Percentiles rank a stretch among this genome's conserved stretches.
Evolutionary conservation across 345 rosid genomes (phyloP).

Genomic region (Syzygium aromaticum): DNA sequence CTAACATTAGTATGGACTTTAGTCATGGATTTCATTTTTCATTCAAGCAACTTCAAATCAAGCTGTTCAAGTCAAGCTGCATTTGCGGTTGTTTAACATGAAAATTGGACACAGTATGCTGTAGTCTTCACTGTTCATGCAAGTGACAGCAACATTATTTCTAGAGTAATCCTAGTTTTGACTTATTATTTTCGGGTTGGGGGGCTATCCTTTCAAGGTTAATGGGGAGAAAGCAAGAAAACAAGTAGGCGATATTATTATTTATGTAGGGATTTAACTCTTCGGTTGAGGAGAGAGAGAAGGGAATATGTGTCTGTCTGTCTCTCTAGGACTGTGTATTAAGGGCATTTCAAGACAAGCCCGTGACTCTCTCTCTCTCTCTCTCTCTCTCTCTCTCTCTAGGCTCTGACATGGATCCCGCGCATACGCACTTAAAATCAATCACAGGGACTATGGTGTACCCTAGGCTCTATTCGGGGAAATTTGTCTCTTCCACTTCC

Average conservation of each 20-base stretch:
- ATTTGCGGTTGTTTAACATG: not conserved
- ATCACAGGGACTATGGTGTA: not conserved
- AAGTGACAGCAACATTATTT: not conserved
- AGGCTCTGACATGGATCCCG: not conserved
- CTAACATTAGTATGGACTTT: not conserved
- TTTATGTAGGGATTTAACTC: not conserved
- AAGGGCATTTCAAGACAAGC: conserved; percentile 88
- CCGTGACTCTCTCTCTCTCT: conserved; percentile 59
- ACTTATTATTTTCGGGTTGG: not conserved
- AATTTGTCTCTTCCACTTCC: not conserved
- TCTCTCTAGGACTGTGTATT: conserved; percentile 47
- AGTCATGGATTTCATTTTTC: not conserved
- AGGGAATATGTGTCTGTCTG: conserved; percentile 80
- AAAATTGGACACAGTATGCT: not conserved
- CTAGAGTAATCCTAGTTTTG: not conserved
- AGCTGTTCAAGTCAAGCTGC: not conserved
- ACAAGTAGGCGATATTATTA: not conserved
- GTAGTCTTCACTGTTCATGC: not conserved
- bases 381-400: not conserved
- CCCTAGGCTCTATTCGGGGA: not conserved
- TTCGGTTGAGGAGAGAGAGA: conserved; percentile 34
- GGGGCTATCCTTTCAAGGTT: not conserved
- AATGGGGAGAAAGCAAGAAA: not conserved
- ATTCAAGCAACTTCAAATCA: not conserved
- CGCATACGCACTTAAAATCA: not conserved